phyloP scores from a whole-genome alignment of 2,329 filamentous ascomycete genomes.

The Ilyonectria sp. region DNA sequence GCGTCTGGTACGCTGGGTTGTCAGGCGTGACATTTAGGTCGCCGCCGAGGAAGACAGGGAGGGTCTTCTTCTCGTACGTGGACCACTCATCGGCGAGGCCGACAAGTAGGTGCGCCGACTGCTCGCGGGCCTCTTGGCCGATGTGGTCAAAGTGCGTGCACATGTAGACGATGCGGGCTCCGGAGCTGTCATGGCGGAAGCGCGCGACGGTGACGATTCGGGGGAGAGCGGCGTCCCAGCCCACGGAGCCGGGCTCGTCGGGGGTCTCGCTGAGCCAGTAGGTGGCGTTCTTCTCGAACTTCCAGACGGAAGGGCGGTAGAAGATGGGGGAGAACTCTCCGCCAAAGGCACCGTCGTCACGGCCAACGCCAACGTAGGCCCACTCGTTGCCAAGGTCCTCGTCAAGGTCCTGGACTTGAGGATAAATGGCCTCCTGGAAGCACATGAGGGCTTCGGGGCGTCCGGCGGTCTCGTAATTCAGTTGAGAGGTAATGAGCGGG shows the following conservation, averaged over 20 bases:
- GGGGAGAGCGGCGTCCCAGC: constrained; percentile 66
- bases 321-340: constrained; percentile 81
- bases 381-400: constrained; percentile 58
- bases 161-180: constrained; percentile 59
- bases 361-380: constrained; percentile 69
- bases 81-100: constrained; percentile 48
- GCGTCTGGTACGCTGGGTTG: constrained; percentile 45
- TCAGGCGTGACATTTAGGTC: constrained; percentile 52
- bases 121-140: constrained; percentile 58
- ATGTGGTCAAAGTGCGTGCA: constrained; percentile 69
- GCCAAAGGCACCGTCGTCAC: constrained; percentile 69
- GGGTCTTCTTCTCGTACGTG: constrained; percentile 20
- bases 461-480: constrained; percentile 64
- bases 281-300: constrained; percentile 65
- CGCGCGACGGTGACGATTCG: constrained; percentile 65
- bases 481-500: constrained; percentile 66
- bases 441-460: constrained; percentile 69
- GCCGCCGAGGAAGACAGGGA: constrained; percentile 52
- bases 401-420: constrained; percentile 72
- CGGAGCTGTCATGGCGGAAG: constrained; percentile 59
- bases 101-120: constrained; percentile 57
- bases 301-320: constrained; percentile 69
- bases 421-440: constrained; percentile 76
- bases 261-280: constrained; percentile 76
- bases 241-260: constrained; percentile 66